Evolutionary conservation across 2,329 filamentous ascomycete genomes (phyloP).

Genomic region (Trichoderma atrobrunneum): DNA sequence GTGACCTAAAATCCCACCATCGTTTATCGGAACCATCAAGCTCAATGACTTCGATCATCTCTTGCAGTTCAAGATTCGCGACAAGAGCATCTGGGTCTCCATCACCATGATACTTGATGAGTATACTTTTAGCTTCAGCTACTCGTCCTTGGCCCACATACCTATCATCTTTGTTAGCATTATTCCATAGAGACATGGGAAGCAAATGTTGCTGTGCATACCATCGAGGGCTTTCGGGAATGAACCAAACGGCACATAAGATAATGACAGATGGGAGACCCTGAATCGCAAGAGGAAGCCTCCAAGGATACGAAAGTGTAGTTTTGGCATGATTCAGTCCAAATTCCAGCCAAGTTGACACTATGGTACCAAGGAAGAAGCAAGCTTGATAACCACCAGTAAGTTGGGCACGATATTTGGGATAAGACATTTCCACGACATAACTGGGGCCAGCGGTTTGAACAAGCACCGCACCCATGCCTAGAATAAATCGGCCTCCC

Average conservation of each 20-base stretch:
- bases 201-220: background rate
- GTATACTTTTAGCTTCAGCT: background rate
- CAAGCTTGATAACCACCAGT: background rate
- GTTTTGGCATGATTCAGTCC: slow-evolving; percentile 4
- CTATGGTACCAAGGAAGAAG: background rate
- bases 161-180: background rate
- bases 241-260: background rate
- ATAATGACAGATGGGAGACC: background rate
- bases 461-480: slow-evolving; percentile 2
- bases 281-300: background rate
- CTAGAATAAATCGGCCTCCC: background rate
- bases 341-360: background rate
- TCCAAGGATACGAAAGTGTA: background rate
- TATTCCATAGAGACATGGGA: background rate
- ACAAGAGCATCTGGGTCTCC: background rate
- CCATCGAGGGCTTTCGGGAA: background rate
- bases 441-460: background rate
- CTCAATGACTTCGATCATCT: background rate
- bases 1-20: background rate
- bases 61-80: background rate
- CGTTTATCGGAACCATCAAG: background rate
- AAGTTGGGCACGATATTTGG: slow-evolving; percentile 1
- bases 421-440: slow-evolving; percentile 3
- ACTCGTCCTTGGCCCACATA: background rate
- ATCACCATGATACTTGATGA: background rate